Percentiles rank a stretch among this genome's conserved stretches.
Conservation (phyloP, 192 early-diverging fungal genomes). For the Backusella luteola region DNA sequence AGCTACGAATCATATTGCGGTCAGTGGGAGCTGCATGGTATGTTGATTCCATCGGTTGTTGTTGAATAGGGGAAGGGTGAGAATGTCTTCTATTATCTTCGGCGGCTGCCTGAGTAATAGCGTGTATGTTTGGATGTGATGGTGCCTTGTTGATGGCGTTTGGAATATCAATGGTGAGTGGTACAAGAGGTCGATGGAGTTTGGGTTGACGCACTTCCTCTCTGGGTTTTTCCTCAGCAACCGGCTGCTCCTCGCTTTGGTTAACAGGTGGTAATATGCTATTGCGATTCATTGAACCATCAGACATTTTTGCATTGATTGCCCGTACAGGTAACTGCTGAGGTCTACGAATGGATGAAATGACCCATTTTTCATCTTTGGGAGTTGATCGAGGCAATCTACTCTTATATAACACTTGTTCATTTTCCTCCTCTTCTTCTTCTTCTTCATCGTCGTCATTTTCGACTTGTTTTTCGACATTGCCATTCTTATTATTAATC, state of each 20-base stretch:
- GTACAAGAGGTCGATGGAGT: conserved; percentile 12
- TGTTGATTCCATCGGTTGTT: neutral
- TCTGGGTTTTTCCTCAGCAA: neutral
- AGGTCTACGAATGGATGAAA: conserved; percentile 33
- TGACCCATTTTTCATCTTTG: conserved; percentile 37
- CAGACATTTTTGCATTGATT: conserved; percentile 13
- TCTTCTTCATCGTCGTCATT: neutral
- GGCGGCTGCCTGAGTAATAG: neutral
- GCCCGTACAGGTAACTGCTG: conserved; percentile 26
- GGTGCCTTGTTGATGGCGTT: neutral
- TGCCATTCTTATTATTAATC: neutral
- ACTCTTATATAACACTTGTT: neutral
- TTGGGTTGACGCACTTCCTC: neutral
- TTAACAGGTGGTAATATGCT: neutral
- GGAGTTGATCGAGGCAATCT: conserved; percentile 16
- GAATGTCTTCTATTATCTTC: conserved; percentile 10
- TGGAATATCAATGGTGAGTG: conserved; percentile 31
- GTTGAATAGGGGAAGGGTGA: neutral
- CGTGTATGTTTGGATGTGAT: neutral
- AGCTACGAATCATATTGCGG: neutral
- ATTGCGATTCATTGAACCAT: neutral
- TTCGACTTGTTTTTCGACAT: neutral
- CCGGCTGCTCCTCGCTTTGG: neutral
- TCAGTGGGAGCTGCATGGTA: neutral
- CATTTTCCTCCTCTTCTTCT: conserved; percentile 16